Conservation (phyloP, 2,329 filamentous ascomycete genomes). For the Monosporascus sp. region DNA sequence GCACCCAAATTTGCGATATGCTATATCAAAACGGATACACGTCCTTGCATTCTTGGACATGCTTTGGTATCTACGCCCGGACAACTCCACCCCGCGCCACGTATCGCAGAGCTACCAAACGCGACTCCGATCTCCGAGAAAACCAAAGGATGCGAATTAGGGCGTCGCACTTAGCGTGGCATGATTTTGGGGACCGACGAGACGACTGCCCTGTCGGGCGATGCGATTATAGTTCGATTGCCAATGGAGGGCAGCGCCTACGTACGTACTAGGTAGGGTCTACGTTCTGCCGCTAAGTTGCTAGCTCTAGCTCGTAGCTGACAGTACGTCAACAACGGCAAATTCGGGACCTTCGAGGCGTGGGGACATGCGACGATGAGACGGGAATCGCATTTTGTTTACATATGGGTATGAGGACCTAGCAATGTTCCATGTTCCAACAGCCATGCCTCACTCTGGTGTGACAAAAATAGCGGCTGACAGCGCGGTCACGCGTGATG, state of each 20-base stretch:
- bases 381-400: background rate
- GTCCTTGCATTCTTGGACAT: slow-evolving; percentile 13
- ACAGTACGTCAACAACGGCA: slow-evolving; percentile 12
- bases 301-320: slow-evolving; percentile 7
- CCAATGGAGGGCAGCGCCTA: background rate
- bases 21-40: slow-evolving; percentile 15
- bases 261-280: no score
- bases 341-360: slow-evolving; percentile 7
- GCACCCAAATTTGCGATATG: slow-evolving; percentile 17
- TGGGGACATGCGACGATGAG: background rate
- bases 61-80: slow-evolving; percentile 15
- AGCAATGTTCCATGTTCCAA: background rate
- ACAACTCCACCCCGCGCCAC: slow-evolving; percentile 18
- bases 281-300: background rate
- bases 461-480: slow-evolving; percentile 12
- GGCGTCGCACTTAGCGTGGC: slow-evolving; percentile 11
- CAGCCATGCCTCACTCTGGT: slow-evolving; percentile 5
- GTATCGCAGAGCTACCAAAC: slow-evolving; percentile 19
- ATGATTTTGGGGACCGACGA: slow-evolving; percentile 15
- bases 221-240: slow-evolving; percentile 7
- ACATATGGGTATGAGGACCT: background rate
- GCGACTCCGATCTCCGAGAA: slow-evolving; percentile 15
- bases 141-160: slow-evolving; percentile 24
- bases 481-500: slow-evolving; percentile 16
- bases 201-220: slow-evolving; percentile 16